Evolutionary conservation across 1,139 yeast genomes (phyloP).

Genomic region (Petasospora fabianii): DNA sequence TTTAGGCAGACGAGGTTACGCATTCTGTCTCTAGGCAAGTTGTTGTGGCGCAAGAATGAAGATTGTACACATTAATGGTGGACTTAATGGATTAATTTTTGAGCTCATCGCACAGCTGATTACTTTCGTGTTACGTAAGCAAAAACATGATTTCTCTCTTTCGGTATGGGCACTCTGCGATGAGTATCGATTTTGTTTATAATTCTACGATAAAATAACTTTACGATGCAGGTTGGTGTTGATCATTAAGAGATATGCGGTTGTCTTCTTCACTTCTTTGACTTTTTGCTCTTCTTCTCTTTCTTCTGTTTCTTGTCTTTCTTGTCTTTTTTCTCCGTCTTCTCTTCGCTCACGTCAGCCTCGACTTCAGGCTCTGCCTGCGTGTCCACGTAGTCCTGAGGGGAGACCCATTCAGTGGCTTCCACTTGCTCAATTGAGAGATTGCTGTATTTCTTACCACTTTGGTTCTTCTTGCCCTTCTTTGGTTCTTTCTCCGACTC

Average conservation of each 20-base stretch:
- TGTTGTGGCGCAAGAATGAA: too few species aligned
- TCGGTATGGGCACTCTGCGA: too few species aligned
- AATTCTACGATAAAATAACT: too few species aligned
- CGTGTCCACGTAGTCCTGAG: conserved; percentile 18
- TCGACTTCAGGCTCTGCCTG: background rate
- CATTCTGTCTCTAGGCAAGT: too few species aligned
- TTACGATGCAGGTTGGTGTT: background rate
- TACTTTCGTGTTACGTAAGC: too few species aligned
- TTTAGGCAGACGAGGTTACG: conserved; percentile 57
- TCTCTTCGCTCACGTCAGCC: conserved; percentile 6
- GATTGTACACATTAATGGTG: too few species aligned
- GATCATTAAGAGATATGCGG: background rate
- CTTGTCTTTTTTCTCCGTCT: conserved; percentile 13
- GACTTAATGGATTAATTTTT: background rate
- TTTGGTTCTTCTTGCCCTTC: conserved; percentile 4
- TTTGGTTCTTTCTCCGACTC: conserved; percentile 1
- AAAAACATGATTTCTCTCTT: too few species aligned
- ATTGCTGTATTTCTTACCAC: conserved; percentile 21
- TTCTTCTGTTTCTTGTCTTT: conserved; percentile 7
- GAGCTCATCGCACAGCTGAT: too few species aligned
- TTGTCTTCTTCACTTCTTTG: background rate
- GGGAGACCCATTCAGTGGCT: conserved; percentile 35
- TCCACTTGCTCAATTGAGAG: conserved; percentile 40
- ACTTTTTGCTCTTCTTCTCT: background rate
- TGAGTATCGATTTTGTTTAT: too few species aligned